Conservation (phyloP, 2,329 filamentous ascomycete genomes). For the Plectosphaerella cucumerina region DNA sequence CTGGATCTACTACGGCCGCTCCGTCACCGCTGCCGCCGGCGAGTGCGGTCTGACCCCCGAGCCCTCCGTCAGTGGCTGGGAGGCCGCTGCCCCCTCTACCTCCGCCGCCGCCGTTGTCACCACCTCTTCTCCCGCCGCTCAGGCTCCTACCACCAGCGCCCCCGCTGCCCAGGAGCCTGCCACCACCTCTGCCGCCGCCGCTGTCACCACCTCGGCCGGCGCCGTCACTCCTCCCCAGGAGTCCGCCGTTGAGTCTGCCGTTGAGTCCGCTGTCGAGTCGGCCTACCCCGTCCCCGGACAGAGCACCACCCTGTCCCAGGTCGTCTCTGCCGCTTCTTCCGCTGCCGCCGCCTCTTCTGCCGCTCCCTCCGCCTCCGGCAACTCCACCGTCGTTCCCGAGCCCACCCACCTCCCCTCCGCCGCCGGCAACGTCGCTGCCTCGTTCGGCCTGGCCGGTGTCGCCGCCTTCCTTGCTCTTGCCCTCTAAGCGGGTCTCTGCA, state of each 20-base stretch:
- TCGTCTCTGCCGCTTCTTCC: neutral
- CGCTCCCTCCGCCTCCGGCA: neutral
- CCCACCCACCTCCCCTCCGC: neutral
- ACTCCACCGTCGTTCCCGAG: neutral
- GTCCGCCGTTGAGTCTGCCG: neutral
- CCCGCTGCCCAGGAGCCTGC: neutral
- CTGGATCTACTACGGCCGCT: conserved; percentile 37
- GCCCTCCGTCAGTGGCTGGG: conserved; percentile 8
- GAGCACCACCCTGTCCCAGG: neutral
- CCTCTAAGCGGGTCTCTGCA: neutral
- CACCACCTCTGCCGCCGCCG: too few relatives aligned
- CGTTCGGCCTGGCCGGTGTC: neutral
- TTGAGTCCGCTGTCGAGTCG: neutral
- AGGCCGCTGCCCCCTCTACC: conserved; percentile 1
- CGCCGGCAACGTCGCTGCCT: neutral
- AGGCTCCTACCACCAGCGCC: neutral
- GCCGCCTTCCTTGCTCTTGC: neutral
- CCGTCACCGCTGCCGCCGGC: conserved; percentile 24
- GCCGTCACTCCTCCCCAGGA: neutral
- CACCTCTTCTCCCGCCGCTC: neutral
- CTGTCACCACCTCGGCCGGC: too few relatives aligned
- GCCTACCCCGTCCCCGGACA: neutral
- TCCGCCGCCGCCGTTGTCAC: neutral
- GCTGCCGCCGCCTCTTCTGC: neutral
- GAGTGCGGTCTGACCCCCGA: conserved; percentile 7